Conservation (phyloP, 2,329 filamentous ascomycete species). For the Akanthomyces muscarius region DNA sequence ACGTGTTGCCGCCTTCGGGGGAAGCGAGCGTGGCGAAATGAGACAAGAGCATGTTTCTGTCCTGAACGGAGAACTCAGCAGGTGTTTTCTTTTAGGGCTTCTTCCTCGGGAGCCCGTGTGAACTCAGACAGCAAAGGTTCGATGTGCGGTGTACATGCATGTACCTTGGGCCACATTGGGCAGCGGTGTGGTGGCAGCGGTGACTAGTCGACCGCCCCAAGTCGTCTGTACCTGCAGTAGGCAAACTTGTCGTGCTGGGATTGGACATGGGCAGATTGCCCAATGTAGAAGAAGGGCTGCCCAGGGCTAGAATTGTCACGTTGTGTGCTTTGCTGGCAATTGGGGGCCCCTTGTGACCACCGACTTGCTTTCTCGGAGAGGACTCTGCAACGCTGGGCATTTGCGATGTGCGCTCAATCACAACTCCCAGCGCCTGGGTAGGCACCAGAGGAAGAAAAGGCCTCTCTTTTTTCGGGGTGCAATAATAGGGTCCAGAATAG, state of each 20-base stretch:
- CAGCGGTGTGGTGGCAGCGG: constrained; percentile 15
- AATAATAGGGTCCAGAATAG: neutral
- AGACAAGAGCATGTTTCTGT: neutral
- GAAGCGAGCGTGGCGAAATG: too few species aligned
- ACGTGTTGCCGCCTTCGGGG: neutral
- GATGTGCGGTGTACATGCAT: neutral
- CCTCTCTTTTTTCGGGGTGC: neutral
- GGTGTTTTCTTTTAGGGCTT: neutral
- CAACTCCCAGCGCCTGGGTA: neutral
- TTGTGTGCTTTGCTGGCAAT: neutral
- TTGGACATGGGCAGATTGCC: constrained; percentile 2
- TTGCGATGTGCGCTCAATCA: neutral
- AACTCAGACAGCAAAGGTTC: neutral
- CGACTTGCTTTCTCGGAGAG: neutral
- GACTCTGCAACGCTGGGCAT: too few species aligned
- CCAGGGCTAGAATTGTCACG: neutral
- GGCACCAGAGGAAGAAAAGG: neutral
- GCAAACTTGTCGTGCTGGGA: neutral
- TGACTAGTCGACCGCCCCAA: neutral
- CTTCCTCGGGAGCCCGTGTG: neutral
- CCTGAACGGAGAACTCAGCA: neutral
- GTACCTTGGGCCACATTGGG: constrained; percentile 8
- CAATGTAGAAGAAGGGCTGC: constrained; percentile 2
- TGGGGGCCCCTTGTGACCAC: neutral
- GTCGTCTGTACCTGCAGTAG: constrained; percentile 12